Percentiles rank a stretch among this genome's conserved stretches.
Conservation (phyloP, 345 rosid genomes). For the Eucalyptus cloeziana region DNA sequence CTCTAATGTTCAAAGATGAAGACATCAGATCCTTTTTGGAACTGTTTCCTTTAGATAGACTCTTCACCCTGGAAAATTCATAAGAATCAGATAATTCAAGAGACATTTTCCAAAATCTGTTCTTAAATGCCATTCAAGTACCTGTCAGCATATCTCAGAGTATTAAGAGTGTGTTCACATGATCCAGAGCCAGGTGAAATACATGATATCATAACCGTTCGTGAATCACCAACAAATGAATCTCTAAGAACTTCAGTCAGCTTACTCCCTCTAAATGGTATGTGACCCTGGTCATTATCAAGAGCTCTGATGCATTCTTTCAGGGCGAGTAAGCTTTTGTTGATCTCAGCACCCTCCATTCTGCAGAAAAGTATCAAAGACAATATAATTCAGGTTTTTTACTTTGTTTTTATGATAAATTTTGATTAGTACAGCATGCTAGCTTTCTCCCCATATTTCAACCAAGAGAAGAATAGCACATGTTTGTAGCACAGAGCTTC, state of each 20-base stretch:
- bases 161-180: slow-evolving; percentile 61
- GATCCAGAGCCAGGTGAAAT: slow-evolving; percentile 66
- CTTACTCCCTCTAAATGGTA: slow-evolving; percentile 65
- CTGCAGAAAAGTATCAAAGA: slow-evolving; percentile 6
- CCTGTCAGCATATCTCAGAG: slow-evolving; percentile 66
- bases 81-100: neutral
- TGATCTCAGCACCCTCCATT: slow-evolving; percentile 63
- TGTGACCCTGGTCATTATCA: slow-evolving; percentile 58
- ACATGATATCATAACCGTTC: slow-evolving; percentile 67
- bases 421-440: neutral
- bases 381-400: neutral
- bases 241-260: slow-evolving; percentile 67
- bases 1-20: slow-evolving; percentile 31
- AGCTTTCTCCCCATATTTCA: neutral
- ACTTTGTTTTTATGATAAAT: neutral
- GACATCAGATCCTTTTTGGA: slow-evolving; percentile 30
- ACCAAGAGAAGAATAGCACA: neutral
- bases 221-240: slow-evolving; percentile 60
- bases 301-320: slow-evolving; percentile 68
- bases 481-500: neutral
- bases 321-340: slow-evolving; percentile 56
- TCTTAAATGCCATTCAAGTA: neutral
- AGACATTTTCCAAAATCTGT: neutral
- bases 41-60: slow-evolving; percentile 41
- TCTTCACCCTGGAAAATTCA: slow-evolving; percentile 49